phyloP scores from a whole-genome alignment of 2,329 filamentous ascomycete genomes.

The Rhinocladiella similis region DNA sequence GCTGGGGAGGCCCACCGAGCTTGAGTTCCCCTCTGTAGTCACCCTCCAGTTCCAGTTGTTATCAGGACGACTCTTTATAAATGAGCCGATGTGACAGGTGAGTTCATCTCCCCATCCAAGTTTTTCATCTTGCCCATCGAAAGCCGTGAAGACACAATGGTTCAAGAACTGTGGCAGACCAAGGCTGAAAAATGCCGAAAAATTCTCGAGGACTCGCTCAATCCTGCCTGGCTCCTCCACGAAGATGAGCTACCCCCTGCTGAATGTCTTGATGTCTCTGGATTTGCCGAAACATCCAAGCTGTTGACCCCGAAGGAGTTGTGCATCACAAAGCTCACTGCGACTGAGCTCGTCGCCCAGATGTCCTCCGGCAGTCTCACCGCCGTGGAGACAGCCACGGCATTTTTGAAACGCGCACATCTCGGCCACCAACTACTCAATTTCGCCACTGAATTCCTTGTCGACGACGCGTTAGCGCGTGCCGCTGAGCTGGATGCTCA shows the following conservation, averaged over 20 bases:
- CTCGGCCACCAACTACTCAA: constrained; percentile 27
- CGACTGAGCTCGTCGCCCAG: constrained; percentile 44
- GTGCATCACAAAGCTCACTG: constrained; percentile 47
- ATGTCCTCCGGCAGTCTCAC: constrained; percentile 32
- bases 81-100: too few species aligned
- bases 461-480: constrained; percentile 28
- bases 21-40: too few species aligned
- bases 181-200: constrained; percentile 37
- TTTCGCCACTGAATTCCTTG: constrained; percentile 39
- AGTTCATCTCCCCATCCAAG: too few species aligned
- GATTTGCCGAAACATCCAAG: constrained; percentile 32
- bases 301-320: constrained; percentile 45
- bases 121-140: too few species aligned
- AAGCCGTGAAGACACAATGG: constrained; percentile 2
- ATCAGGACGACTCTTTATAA: too few species aligned
- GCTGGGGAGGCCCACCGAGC: too few species aligned
- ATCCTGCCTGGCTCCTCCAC: constrained; percentile 38
- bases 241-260: constrained; percentile 32
- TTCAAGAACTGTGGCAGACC: constrained; percentile 32
- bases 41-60: too few species aligned
- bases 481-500: constrained; percentile 31
- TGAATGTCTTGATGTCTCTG: constrained; percentile 33
- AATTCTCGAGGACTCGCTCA: constrained; percentile 36
- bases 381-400: constrained; percentile 22
- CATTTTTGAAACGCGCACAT: constrained; percentile 29